Evolutionary conservation across 208 protist species (phyloP).

Genomic region (Acanthamoeba castellanii): DNA sequence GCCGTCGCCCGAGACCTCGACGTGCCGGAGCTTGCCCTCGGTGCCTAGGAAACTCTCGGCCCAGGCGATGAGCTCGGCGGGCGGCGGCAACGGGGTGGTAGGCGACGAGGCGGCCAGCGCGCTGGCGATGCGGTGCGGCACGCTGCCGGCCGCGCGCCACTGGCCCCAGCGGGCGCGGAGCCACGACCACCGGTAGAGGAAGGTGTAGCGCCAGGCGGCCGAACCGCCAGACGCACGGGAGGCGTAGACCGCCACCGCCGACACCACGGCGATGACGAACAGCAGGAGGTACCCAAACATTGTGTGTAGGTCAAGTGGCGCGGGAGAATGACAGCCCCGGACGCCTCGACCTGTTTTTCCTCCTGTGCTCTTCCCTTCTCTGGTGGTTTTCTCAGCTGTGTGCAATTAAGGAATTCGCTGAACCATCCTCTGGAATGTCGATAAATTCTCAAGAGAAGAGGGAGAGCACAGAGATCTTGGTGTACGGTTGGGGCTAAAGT

Average conservation of each 20-base stretch:
- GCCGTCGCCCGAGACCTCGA: constrained; percentile 23
- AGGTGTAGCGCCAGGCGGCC: background rate
- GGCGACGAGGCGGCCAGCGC: constrained; percentile 20
- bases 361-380: no score
- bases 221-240: no score
- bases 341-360: no score
- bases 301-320: background rate
- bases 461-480: no score
- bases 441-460: no score
- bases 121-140: constrained; percentile 1
- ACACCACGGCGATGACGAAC: background rate
- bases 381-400: no score
- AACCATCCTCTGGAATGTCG: no score
- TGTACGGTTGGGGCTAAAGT: no score
- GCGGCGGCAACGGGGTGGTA: background rate
- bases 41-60: background rate
- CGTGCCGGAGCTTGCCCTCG: background rate
- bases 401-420: no score
- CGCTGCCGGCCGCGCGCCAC: background rate
- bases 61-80: constrained; percentile 16
- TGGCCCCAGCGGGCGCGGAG: background rate
- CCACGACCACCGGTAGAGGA: background rate
- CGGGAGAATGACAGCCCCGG: background rate
- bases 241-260: background rate
- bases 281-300: background rate